Percentiles rank a stretch among this genome's conserved stretches.
phyloP scores from a whole-genome alignment of 768 basidiomycete species.

The Tulasnella sp. region DNA sequence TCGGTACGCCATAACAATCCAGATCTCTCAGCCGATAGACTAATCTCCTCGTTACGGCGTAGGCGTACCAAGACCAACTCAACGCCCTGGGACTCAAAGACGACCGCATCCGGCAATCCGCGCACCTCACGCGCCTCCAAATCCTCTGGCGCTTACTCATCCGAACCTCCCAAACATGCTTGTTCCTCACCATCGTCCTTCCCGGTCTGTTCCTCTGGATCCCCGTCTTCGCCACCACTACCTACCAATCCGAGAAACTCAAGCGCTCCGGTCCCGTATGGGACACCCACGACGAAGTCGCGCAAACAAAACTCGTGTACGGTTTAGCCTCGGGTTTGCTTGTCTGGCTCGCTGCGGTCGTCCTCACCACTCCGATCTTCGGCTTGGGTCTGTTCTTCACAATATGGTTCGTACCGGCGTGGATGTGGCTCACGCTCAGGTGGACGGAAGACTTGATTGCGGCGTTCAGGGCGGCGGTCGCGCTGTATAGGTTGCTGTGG shows the following conservation, averaged over 20 bases:
- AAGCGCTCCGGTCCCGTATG: constrained; percentile 72
- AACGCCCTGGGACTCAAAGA: constrained; percentile 64
- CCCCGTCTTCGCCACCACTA: constrained; percentile 63
- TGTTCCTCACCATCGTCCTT: constrained; percentile 52
- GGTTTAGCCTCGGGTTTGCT: constrained; percentile 62
- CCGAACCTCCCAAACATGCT: constrained; percentile 50
- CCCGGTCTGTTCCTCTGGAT: constrained; percentile 76
- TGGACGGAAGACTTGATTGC: constrained; percentile 81
- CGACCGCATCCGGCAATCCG: constrained; percentile 64
- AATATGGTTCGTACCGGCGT: constrained; percentile 45
- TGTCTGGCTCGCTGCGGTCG: constrained; percentile 46
- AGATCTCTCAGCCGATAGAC: too few species aligned
- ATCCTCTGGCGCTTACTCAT: constrained; percentile 55
- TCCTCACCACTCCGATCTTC: constrained; percentile 48
- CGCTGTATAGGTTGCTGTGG: constrained; percentile 48
- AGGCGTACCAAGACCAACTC: constrained; percentile 70
- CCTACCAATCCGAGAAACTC: constrained; percentile 59
- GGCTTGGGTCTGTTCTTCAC: constrained; percentile 36
- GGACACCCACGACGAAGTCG: constrained; percentile 84
- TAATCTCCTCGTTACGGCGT: background rate
- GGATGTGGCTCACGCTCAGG: constrained; percentile 85
- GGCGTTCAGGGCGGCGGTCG: constrained; percentile 59
- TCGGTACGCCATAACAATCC: constrained; percentile 34
- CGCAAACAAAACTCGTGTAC: constrained; percentile 78
- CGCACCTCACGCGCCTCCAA: constrained; percentile 33